A percentile compares a stretch with the other conserved stretches of the same genome.
phyloP scores from a whole-genome alignment of 495 filamentous ascomycete genomes.

The Trypethelium eluteriae region DNA sequence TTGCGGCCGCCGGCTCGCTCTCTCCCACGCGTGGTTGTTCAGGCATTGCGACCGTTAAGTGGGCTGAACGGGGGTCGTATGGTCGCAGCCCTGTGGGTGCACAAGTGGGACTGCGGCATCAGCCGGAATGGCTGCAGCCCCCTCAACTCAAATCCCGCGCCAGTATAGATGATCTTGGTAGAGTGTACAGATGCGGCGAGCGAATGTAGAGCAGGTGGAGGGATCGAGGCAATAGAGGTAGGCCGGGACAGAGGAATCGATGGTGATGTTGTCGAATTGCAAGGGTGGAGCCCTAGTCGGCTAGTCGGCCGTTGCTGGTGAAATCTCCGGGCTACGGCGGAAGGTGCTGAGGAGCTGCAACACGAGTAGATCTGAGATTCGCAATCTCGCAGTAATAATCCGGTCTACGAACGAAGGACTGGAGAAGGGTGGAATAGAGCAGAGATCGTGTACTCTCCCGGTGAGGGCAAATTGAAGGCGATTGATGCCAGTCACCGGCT shows the following conservation, averaged over 20 bases:
- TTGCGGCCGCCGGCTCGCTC: constrained; percentile 25
- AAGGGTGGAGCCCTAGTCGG: neutral
- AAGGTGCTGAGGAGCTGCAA: neutral
- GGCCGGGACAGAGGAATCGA: neutral
- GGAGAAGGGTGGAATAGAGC: neutral
- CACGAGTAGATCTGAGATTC: too few relatives aligned
- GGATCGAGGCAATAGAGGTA: neutral
- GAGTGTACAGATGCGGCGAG: too few relatives aligned
- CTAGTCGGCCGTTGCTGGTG: constrained; percentile 1
- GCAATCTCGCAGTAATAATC: too few relatives aligned
- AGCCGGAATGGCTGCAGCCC: constrained; percentile 7
- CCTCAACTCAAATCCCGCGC: neutral
- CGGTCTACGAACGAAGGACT: neutral
- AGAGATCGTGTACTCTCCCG: neutral
- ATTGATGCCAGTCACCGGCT: neutral
- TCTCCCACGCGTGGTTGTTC: constrained; percentile 26
- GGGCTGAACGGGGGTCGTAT: neutral
- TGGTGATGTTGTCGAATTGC: constrained; percentile 5
- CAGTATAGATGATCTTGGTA: neutral
- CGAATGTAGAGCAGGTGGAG: neutral
- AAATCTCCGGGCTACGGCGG: constrained; percentile 3
- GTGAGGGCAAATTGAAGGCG: neutral
- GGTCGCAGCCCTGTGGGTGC: neutral
- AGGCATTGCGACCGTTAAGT: constrained; percentile 20
- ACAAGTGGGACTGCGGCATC: neutral